Conservation (phyloP, 164 flowering plant species). For the Cinnamomum chago region DNA sequence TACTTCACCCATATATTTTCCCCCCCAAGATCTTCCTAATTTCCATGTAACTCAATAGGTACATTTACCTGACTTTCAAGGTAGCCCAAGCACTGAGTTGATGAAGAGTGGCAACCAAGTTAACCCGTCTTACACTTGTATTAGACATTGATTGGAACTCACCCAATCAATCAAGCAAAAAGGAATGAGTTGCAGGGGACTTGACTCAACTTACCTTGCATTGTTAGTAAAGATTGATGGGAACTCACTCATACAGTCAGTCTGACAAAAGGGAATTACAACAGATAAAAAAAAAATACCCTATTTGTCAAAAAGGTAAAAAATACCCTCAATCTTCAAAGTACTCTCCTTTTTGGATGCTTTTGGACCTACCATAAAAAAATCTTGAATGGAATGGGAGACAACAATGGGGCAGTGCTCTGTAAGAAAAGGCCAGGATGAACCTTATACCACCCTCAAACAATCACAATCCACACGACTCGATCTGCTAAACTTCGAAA, state of each 20-base stretch:
- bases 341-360: neutral
- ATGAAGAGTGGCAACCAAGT: no score
- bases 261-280: neutral
- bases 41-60: neutral
- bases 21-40: neutral
- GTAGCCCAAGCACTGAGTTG: no score
- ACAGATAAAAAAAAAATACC: neutral
- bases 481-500: neutral
- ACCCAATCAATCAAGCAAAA: neutral
- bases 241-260: neutral
- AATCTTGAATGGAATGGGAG: neutral
- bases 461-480: conserved; percentile 2
- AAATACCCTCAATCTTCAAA: neutral
- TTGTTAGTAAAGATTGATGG: neutral
- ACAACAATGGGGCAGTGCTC: neutral
- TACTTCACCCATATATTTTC: neutral
- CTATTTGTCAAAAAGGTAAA: neutral
- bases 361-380: neutral
- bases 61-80: neutral
- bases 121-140: no score
- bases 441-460: neutral
- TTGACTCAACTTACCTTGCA: neutral
- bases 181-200: neutral
- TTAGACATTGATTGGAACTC: no score
- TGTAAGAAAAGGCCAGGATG: neutral